Base-by-base conservation (phyloP, 1,284 basidiomycete species). In the Tylopilus sp. region DNA sequence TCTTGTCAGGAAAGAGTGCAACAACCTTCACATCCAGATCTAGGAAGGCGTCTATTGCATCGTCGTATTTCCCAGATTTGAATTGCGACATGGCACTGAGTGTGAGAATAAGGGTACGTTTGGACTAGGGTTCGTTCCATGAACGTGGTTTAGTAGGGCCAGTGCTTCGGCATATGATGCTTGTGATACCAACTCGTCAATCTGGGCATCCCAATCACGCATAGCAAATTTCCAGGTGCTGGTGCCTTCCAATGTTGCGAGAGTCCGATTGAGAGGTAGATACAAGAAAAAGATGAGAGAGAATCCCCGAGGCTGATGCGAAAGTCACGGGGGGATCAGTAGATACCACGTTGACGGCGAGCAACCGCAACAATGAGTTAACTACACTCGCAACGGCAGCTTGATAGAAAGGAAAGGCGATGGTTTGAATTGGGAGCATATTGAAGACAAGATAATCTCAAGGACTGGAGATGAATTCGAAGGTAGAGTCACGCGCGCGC, bases 11-110 rank as follows among this genome's bases (percentile, higher is more conserved):
- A 77, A 95, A 99, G 6, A 99, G 82, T 1, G 96, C 93, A 18
- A 99, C 87, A 1, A 99, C 95, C 74, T 97, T 97, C 68, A 95
- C 86, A 70, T 99, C 93, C 54, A 97, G 89, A 53, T 92, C 89
- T 58, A 97, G 88, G 77, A 99, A 97, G 1, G 90, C 87, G 74
- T 97, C 92, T 63, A 99, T 91, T 1, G 97, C 97, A 19, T 84
- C 81, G 67, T 93, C 90, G 71, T 87, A 96, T 61, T 90, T 84
- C 22, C 86, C 85, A 10, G 85, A 81, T 6, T 88, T 87, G 78
- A 97, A 96, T 62, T 93, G 87, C 0, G 91, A 83, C 0, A 98
- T 89, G 0, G 95, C 96, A 67, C 91, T 88, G 39, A 95, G 84
- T 1, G 87, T 88, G 9, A 89, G 87, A 22, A 95, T 87, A 26